phyloP scores from a whole-genome alignment of 371 early-diverging fungal genomes.

The Thermomucor indicae-seudaticae region DNA sequence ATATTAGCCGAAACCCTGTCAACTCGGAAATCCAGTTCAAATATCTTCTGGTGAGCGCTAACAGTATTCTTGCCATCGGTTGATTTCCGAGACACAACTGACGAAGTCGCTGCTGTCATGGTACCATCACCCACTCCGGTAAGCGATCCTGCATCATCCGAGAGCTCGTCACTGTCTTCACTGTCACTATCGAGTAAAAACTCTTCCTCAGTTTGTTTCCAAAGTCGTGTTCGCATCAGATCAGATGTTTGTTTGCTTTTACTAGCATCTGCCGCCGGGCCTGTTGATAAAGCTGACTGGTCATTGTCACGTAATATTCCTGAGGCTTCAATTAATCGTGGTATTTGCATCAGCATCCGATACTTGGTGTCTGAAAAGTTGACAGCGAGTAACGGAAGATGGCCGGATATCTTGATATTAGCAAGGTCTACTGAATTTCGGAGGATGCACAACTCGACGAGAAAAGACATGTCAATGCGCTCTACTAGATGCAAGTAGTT shows the following conservation, averaged over 20 bases:
- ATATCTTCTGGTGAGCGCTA: constrained; percentile 37
- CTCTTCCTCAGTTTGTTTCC: constrained; percentile 21
- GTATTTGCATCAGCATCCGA: constrained; percentile 82
- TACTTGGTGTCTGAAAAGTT: constrained; percentile 95
- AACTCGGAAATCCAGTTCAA: constrained; percentile 72
- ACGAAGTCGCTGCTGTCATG: neutral
- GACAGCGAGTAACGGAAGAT: constrained; percentile 81
- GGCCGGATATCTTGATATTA: constrained; percentile 75
- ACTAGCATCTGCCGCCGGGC: neutral
- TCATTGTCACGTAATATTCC: constrained; percentile 21
- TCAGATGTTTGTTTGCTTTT: constrained; percentile 8
- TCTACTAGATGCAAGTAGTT: constrained; percentile 79
- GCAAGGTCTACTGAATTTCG: constrained; percentile 74
- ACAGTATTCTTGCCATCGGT: neutral
- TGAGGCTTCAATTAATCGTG: constrained; percentile 53
- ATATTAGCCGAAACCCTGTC: constrained; percentile 68
- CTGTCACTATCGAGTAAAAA: constrained; percentile 28
- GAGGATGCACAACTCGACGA: constrained; percentile 82
- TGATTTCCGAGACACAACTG: neutral
- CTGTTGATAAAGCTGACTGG: neutral
- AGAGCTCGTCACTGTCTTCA: constrained; percentile 27
- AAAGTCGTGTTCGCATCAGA: constrained; percentile 30
- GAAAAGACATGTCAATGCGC: constrained; percentile 80
- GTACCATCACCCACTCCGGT: constrained; percentile 17
- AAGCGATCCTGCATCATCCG: constrained; percentile 20